Base-by-base conservation (phyloP, 106 monocot species). In the Phalaenopsis equestris region DNA sequence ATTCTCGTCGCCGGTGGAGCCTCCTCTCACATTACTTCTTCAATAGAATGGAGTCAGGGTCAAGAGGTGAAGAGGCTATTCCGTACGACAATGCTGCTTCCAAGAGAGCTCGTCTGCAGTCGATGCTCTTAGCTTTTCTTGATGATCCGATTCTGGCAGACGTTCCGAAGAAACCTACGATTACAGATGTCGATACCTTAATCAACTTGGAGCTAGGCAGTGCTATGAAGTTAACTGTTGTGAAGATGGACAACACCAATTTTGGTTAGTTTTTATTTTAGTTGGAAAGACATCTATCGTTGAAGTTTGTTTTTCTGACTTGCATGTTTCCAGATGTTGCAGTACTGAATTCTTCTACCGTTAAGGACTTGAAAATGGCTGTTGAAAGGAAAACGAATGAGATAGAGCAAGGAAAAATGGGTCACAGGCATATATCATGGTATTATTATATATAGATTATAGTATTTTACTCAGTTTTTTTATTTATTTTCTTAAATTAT, bases 391-490 rank as follows among this genome's bases (percentile, higher is more conserved):
- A 93, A 86, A 90, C 86, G 43, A 87, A 99, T 82, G 92, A 92
- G 79, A 86, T 93, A 77, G 89, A 93, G 77, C 92, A 93, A 81
- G 89, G 81, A 43, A 81, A 83, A 64, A 84, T 99, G 91, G 98
- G 98, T 5, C 94, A 98, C 78, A 92, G 94, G 42, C 94, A 94
- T 70, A 94, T 98, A 73, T 98, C 98, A 52, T 94, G 94, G 94
- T 98, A 72, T 23, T 64, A 72, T 80, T 70, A 36, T 61, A 74
- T 43, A 6, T 74, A 8, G 14, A 38, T 70, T 70, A 15, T 70
- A 52, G 12, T 2, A 52, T 52, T 52, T 52, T 52, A 30, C 30
- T 30, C 30, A 30, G 30, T 30, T 30, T 30, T 0, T 12, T 12
- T 52, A 24, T 30, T 65, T 65, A 10, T 24, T 24, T 23, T 64